Evolutionary conservation across 257 asterid genomes (phyloP), one percentile per base, ranked within the genome.

Genomic region (Fraxinus pennsylvanica): DNA sequence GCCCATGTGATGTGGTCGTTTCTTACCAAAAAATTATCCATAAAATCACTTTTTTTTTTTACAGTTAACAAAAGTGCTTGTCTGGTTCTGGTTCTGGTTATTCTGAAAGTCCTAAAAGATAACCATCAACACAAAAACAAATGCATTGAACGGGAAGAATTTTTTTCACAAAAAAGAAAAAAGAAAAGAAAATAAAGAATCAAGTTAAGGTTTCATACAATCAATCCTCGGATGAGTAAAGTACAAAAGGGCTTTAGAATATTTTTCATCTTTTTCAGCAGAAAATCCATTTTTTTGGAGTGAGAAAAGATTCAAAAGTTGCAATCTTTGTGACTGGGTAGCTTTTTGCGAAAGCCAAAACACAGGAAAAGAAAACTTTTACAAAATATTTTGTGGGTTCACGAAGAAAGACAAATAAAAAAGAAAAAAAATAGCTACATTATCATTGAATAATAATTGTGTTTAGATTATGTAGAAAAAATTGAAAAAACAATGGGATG

Each of bases 1-100:
- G 43, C 74, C 84, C 89, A 90, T 87, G 93, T 88, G 90, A 84
- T 74, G 59, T 78, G 88, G 35, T 84, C 84, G 84, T 80, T 69
- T 78, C 61, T 83, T 57, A 35, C 77, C 65, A 82, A n/a, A 6
- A 8, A 80, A 79, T 82, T 84, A 71, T 74, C 77, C 87, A 67
- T 15, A 76, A 72, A 43, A 35, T 77, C 73, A 52, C 81, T 71
- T 35, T 70, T 33, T 76, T 29, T 30, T 30, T 22, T 61, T 77
- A 78, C 82, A 85, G 81, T 52, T 39, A 43, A 41, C 32, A 35
- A 63, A 85, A 57, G 79, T 43, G 38, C 21, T 81, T 81, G 82
- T 81, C 80, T 67, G 75, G 35, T 82, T 79, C 69, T 67, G 75
- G 35, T 82, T 79, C 69, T 75, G 78, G 88, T 71, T 75, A 82